Evolutionary conservation across 2,329 filamentous ascomycete genomes (phyloP).

Genomic region (Epichloe aotearoae): DNA sequence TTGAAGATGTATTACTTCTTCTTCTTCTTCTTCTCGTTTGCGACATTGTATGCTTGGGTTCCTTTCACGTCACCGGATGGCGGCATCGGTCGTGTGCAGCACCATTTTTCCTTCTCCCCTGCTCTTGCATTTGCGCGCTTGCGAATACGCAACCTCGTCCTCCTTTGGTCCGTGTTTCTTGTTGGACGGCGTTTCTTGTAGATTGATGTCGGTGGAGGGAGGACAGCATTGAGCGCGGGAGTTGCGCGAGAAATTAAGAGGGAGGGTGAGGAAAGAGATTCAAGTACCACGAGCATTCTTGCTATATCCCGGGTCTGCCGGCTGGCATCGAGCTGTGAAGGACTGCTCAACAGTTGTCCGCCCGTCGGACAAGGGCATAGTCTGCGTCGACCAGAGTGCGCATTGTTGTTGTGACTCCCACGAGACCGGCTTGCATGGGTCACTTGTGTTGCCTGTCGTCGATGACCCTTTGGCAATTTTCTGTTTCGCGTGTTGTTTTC

Average conservation of each 20-base stretch:
- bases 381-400: neutral
- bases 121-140: constrained; percentile 1
- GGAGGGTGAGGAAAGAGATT: neutral
- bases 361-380: neutral
- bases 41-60: neutral
- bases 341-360: constrained; percentile 1
- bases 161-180: neutral
- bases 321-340: constrained; percentile 2
- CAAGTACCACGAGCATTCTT: neutral
- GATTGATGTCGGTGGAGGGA: neutral
- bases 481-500: neutral
- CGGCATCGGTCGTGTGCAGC: constrained; percentile 4
- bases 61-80: neutral
- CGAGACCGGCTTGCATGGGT: neutral
- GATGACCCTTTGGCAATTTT: neutral
- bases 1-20: neutral
- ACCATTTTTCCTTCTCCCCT: neutral
- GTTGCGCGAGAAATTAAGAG: neutral
- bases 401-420: constrained; percentile 1
- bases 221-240: neutral
- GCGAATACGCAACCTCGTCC: neutral
- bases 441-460: neutral
- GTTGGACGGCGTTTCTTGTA: neutral
- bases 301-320: neutral
- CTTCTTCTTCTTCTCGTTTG: neutral